Conservation (phyloP, 495 filamentous ascomycete genomes). For the Chlorociboria aeruginascens region DNA sequence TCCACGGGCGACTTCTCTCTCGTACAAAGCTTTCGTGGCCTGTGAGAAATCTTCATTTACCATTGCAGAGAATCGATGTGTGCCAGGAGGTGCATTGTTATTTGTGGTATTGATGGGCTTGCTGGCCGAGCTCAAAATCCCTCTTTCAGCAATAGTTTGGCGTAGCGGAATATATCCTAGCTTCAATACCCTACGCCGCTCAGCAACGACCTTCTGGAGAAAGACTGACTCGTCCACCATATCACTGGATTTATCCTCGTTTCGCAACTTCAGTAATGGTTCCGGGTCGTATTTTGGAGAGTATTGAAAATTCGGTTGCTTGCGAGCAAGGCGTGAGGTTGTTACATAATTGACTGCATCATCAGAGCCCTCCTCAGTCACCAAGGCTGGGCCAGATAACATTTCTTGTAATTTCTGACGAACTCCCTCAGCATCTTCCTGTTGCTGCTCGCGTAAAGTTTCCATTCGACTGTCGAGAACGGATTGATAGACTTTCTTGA, state of each 20-base stretch:
- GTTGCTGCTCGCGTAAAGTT: slow-evolving; percentile 53
- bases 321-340: slow-evolving; percentile 12
- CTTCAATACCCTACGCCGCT: slow-evolving; percentile 52
- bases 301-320: slow-evolving; percentile 20
- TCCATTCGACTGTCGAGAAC: slow-evolving; percentile 65
- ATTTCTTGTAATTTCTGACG: slow-evolving; percentile 40
- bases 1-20: slow-evolving; percentile 85
- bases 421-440: slow-evolving; percentile 54
- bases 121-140: slow-evolving; percentile 1
- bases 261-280: slow-evolving; percentile 52
- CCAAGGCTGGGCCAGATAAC: slow-evolving; percentile 24
- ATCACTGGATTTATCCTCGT: slow-evolving; percentile 56
- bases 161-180: slow-evolving; percentile 58
- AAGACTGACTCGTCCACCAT: slow-evolving; percentile 50
- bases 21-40: slow-evolving; percentile 82
- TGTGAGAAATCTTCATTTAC: slow-evolving; percentile 82
- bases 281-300: slow-evolving; percentile 52
- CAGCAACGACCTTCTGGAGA: slow-evolving; percentile 42
- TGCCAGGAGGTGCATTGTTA: slow-evolving; percentile 38
- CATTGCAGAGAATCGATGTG: slow-evolving; percentile 61
- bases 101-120: slow-evolving; percentile 6
- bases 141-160: slow-evolving; percentile 29
- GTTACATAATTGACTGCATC: slow-evolving; percentile 10
- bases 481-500: slow-evolving; percentile 68
- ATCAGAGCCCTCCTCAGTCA: slow-evolving; percentile 21